phyloP scores from a whole-genome alignment of 495 filamentous ascomycete species.

The Chaetomium cochliodes region DNA sequence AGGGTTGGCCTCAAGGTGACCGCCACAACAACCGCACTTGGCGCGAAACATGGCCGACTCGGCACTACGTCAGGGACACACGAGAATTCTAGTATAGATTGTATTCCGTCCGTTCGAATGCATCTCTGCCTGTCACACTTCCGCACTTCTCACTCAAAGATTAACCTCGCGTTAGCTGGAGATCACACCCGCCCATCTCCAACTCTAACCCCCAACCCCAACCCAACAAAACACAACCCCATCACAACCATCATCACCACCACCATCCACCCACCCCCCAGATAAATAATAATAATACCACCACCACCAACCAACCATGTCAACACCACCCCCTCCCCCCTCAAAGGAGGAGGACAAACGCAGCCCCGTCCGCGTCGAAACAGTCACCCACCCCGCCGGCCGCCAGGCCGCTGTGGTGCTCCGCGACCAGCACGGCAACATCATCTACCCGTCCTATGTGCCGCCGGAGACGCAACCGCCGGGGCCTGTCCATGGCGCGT shows the following conservation, averaged over 20 bases:
- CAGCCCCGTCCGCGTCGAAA: constrained; percentile 28
- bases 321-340: background rate
- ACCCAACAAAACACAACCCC: too few species aligned
- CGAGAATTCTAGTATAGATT: background rate
- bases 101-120: too few species aligned
- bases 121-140: too few species aligned
- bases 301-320: background rate
- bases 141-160: background rate
- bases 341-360: background rate
- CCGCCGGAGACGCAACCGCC: constrained; percentile 39
- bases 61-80: constrained; percentile 15
- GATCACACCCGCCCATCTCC: background rate
- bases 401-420: constrained; percentile 35
- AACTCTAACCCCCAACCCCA: too few species aligned
- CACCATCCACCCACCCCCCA: background rate
- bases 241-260: too few species aligned
- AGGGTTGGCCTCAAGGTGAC: too few species aligned
- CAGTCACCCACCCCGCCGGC: constrained; percentile 2
- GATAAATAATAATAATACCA: background rate
- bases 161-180: background rate
- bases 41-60: background rate
- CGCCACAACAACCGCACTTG: background rate
- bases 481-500: background rate
- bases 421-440: constrained; percentile 31
- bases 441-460: constrained; percentile 41